Evolutionary conservation across 2,329 filamentous ascomycete species (phyloP), one percentile per base, ranked within the genome.

Genomic region (Diaporthe velutina): DNA sequence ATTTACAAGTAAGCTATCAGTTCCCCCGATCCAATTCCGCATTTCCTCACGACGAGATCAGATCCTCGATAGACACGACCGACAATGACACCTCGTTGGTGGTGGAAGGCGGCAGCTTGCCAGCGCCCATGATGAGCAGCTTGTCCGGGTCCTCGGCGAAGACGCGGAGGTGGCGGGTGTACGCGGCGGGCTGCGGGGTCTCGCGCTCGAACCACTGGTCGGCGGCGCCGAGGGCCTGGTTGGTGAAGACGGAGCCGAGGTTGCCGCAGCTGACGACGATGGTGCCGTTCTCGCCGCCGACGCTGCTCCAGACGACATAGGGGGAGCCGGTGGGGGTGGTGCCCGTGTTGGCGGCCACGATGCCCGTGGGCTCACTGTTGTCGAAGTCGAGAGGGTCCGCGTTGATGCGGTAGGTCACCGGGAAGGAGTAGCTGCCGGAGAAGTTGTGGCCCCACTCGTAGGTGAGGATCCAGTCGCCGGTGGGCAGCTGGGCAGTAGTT

Each of bases 391-490:
- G 80, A 15, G 86, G 86, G 73, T 83, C 80, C 73, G 80, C 79
- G 40, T 84, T 82, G 70, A 88, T 80, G 48, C 83, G 83, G 81
- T 87, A 88, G 81, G 86, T 84, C 28, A 87, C 84, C 19, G 85
- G 84, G 80, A 85, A 87, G 38, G 67, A 72, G 64, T 77, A 77
- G 12, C 76, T 76, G 66, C 80, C 80, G 1, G 25, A 28, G 70
- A 64, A 72, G 70, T 64, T 19, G 70, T 72, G 70, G 70, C 70
- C 70, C 70, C 70, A 91, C 80, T 93, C 92, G 80, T 93, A 93
- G 2, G 88, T 86, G 83, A 91, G 89, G 79, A 94, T 89, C 82
- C 88, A 93, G 78, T 89, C 83, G 74, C 88, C 89, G 76, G 89
- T 89, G 28, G 76, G 91, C 85, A 94, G 86, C 78, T 87, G 79